Evolutionary conservation across 2,329 filamentous ascomycete genomes (phyloP), one percentile per base, ranked within the genome.

Genomic region (Berkeleyomyces rouxiae): DNA sequence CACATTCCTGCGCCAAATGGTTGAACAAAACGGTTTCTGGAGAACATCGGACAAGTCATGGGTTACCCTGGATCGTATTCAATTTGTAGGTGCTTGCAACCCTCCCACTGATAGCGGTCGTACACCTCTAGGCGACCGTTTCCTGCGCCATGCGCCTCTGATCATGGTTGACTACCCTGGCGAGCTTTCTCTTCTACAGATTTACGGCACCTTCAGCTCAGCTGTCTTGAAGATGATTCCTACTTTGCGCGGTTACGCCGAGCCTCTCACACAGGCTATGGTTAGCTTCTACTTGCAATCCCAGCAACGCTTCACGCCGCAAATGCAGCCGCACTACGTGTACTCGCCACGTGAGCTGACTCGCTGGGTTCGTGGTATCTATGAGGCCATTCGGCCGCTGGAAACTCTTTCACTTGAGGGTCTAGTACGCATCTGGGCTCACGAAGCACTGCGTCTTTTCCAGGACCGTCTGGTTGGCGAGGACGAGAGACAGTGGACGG

Each of bases 101-200:
- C 95, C 93, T 69, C 93, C 93, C 0, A 97, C 93, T 0, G 95
- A 99, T 75, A 91, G 91, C 68, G 93, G 93, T 36, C 90, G 93
- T 81, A 97, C 93, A 10, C 87, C 93, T 0, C 85, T 99, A 78
- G 93, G 90, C 51, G 84, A 90, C 59, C 82, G 93, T 68, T 99
- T 99, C 82, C 80, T 99, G 67, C 85, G 95, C 64, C 95, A 99
- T 73, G 90, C 93, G 13, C 93, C 93, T n/a, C 82, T 99, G 62
- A 88, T 99, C 74, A 99, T 99, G 95, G 95, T 99, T 49, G 93
- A 99, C 71, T 99, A 99, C 70, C 93, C 93, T 65, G 93, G 95
- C 69, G 90, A 99, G 75, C 79, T 90, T 51, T 99, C 95, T 3
- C 82, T 99, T 44, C 86, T 86, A 68, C 93, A 99, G 72, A 99